Percentiles rank a stretch among this genome's conserved stretches.
These are phyloP conservation scores for Saturnispora ahearnii DNA, from an alignment of 805 yeast species.

Conservation along the genomic window DNA sequence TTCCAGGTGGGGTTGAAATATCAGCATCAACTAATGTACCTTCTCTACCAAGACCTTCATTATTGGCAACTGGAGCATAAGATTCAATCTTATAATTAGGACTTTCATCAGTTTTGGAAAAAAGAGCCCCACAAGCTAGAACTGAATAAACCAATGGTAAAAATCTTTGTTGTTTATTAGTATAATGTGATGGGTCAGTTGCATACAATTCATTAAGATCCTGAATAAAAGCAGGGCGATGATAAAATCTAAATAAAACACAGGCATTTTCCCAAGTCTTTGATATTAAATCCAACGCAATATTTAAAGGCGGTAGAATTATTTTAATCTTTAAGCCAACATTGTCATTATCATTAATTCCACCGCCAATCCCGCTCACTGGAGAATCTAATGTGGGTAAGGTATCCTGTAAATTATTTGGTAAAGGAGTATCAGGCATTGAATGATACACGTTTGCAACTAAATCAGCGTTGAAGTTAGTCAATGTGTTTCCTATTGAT, in stretches of 20 bases:
- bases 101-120: conserved; percentile 43
- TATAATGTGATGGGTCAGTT: conserved; percentile 61
- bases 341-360: conserved; percentile 18
- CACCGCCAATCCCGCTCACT: conserved; percentile 11
- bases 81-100: conserved; percentile 15
- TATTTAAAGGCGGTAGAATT: conserved; percentile 66
- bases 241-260: conserved; percentile 76
- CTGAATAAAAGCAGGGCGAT: conserved; percentile 68
- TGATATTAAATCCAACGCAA: conserved; percentile 60
- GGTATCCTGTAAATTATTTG: conserved; percentile 16
- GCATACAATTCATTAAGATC: conserved; percentile 71
- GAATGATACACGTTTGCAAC: conserved; percentile 23
- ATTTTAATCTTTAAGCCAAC: conserved; percentile 34
- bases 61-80: background rate
- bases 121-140: conserved; percentile 82
- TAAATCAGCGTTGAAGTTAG: conserved; percentile 14
- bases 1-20: conserved; percentile 3
- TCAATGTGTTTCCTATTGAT: conserved; percentile 16
- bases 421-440: conserved; percentile 27
- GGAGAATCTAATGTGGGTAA: conserved; percentile 8
- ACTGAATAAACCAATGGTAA: conserved; percentile 76
- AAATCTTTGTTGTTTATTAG: conserved; percentile 64
- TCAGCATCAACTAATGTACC: conserved; percentile 8
- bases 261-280: conserved; percentile 83
- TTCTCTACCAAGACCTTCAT: conserved; percentile 8